phyloP scores from a whole-genome alignment of 2,329 filamentous ascomycete genomes.

The Tolypocladium sp. region DNA sequence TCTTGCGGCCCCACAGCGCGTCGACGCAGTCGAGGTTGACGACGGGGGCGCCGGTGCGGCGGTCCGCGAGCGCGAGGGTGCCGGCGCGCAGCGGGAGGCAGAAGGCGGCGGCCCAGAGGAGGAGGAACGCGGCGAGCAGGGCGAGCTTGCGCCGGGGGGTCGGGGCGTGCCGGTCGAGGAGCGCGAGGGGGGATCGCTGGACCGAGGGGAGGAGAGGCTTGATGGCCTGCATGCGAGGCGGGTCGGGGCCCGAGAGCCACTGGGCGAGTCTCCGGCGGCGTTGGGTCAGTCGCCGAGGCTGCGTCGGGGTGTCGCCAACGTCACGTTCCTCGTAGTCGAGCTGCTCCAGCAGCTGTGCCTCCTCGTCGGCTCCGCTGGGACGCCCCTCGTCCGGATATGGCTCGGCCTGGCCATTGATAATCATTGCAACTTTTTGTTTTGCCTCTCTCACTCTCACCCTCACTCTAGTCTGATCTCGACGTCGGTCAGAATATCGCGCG shows the following conservation, averaged over 20 bases:
- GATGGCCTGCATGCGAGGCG: background rate
- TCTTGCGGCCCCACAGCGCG: conserved; percentile 62
- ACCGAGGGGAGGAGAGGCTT: background rate
- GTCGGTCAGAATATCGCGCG: background rate
- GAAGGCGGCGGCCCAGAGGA: conserved; percentile 62
- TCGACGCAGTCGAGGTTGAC: conserved; percentile 54
- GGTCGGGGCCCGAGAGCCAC: background rate
- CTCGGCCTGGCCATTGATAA: background rate
- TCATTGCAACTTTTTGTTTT: background rate
- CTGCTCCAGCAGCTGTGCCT: background rate
- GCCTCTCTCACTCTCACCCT: background rate
- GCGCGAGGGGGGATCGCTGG: background rate
- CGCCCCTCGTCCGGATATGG: background rate
- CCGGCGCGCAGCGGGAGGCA: conserved; percentile 58
- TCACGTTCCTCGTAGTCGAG: background rate
- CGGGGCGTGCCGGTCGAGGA: background rate
- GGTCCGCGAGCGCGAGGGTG: conserved; percentile 48
- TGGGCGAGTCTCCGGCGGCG: background rate
- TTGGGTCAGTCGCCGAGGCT: background rate
- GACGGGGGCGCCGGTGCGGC: conserved; percentile 56
- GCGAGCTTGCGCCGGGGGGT: background rate
- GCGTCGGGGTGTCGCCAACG: background rate
- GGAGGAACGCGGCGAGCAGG: conserved; percentile 50
- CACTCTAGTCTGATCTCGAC: background rate
- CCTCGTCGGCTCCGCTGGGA: background rate